Percentiles rank a stretch among this genome's conserved stretches.
phyloP scores from a whole-genome alignment of 495 filamentous ascomycete species.

The Penicillium subrubescens region DNA sequence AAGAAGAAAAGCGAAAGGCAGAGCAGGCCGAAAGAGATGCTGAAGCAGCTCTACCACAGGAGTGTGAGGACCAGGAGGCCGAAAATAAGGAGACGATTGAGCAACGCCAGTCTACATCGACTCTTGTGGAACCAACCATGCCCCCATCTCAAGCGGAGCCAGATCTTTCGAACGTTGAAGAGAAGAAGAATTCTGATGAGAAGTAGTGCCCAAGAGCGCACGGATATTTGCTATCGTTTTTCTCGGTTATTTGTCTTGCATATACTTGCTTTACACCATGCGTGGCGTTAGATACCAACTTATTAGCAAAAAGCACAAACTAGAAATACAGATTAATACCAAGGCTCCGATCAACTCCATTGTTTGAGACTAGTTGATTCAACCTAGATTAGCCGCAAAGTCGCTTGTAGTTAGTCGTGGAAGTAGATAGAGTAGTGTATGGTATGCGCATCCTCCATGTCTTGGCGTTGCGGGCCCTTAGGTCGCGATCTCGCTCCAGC shows the following conservation, averaged over 20 bases:
- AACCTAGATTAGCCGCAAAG: neutral
- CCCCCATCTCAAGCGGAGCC: constrained; percentile 19
- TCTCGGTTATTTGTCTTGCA: neutral
- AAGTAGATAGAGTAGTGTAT: neutral
- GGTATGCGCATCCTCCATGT: neutral
- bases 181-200: constrained; percentile 5
- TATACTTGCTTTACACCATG: constrained; percentile 1
- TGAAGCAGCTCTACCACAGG: constrained; percentile 17
- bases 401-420: neutral
- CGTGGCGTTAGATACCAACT: constrained; percentile 19
- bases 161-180: neutral
- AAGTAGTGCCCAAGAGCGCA: neutral
- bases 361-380: too few species aligned
- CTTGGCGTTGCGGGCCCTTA: constrained; percentile 14
- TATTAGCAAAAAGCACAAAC: neutral
- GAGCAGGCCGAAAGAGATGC: constrained; percentile 23
- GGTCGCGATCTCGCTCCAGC: neutral
- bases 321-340: neutral
- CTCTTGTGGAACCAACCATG: constrained; percentile 26
- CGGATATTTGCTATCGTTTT: neutral
- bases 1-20: constrained; percentile 30
- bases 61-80: neutral
- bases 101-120: constrained; percentile 23
- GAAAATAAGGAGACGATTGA: constrained; percentile 2
- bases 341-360: neutral